phyloP scores from a whole-genome alignment of 2,329 filamentous ascomycete species.

The Amesomyces nigricolor region DNA sequence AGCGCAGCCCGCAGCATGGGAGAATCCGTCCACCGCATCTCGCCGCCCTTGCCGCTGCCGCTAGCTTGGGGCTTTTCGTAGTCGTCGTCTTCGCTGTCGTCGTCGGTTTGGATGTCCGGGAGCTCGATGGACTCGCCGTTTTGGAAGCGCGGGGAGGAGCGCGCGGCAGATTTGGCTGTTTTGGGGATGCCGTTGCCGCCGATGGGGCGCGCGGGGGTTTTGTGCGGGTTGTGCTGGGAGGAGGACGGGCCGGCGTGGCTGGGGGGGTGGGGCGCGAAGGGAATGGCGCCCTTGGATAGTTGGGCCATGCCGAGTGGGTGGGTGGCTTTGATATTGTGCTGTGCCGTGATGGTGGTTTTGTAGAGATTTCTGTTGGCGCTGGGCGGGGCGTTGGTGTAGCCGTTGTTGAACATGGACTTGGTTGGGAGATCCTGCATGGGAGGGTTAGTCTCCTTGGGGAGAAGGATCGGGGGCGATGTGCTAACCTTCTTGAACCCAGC shows the following conservation, averaged over 20 bases:
- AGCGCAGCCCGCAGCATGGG: conserved; percentile 74
- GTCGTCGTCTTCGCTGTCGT: conserved; percentile 50
- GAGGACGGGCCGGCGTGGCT: conserved; percentile 39
- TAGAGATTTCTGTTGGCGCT: conserved; percentile 53
- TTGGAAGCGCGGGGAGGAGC: conserved; percentile 77
- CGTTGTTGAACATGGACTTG: conserved; percentile 56
- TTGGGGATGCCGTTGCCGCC: conserved; percentile 41
- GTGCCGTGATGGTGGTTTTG: conserved; percentile 60
- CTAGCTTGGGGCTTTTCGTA: no score
- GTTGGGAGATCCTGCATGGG: conserved; percentile 49
- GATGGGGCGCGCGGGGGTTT: conserved; percentile 60
- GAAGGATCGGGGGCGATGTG: neutral
- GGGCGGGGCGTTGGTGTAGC: conserved; percentile 54
- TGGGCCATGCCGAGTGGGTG: conserved; percentile 82
- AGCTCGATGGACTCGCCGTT: conserved; percentile 88
- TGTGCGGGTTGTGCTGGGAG: conserved; percentile 36
- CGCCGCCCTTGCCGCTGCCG: no score
- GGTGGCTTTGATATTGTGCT: conserved; percentile 58
- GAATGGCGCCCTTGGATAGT: conserved; percentile 81
- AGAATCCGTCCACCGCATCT: conserved; percentile 68
- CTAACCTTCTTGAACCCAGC: conserved; percentile 63
- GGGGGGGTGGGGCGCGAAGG: conserved; percentile 68
- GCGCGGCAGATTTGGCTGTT: conserved; percentile 48
- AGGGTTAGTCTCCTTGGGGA: conserved; percentile 31
- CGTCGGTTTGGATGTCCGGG: conserved; percentile 92